Evolutionary conservation across 805 yeast species (phyloP).

Genomic region (Saccharomycopsis lassenensis): DNA sequence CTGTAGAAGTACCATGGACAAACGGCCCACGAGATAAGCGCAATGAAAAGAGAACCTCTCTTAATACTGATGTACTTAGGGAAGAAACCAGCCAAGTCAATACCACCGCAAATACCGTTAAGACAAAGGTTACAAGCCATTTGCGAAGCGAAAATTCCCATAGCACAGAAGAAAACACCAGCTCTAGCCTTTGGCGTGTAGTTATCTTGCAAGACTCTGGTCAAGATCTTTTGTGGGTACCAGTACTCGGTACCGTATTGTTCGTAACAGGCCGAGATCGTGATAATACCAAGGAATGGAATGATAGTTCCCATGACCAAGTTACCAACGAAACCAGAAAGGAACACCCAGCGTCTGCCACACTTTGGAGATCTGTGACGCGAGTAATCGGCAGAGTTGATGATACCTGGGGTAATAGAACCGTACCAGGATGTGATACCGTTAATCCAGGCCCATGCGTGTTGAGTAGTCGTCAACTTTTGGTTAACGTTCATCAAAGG

Average conservation of each 20-base stretch:
- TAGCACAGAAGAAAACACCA: constrained; percentile 31
- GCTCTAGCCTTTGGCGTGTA: constrained; percentile 29
- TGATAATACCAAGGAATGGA: constrained; percentile 31
- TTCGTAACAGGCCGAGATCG: constrained; percentile 27
- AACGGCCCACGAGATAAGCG: constrained; percentile 28
- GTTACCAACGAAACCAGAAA: constrained; percentile 26
- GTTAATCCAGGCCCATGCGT: constrained; percentile 32
- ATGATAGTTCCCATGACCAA: constrained; percentile 29
- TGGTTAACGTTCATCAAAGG: constrained; percentile 18
- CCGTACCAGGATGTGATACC: constrained; percentile 32
- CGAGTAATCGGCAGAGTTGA: constrained; percentile 32
- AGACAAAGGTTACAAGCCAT: constrained; percentile 27
- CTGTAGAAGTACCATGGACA: constrained; percentile 32
- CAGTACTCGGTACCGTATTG: constrained; percentile 29
- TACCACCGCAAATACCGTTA: constrained; percentile 30
- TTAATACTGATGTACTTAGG: constrained; percentile 22
- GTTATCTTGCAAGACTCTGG: constrained; percentile 29
- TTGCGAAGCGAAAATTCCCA: constrained; percentile 28
- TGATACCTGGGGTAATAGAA: constrained; percentile 29
- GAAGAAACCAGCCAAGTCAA: constrained; percentile 23
- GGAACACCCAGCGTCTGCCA: constrained; percentile 22
- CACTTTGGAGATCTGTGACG: constrained; percentile 24
- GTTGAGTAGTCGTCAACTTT: constrained; percentile 22
- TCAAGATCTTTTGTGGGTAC: constrained; percentile 29
- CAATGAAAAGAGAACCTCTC: constrained; percentile 28